phyloP scores from a whole-genome alignment of 345 rosid species.

The Abelmoschus esculentus region DNA sequence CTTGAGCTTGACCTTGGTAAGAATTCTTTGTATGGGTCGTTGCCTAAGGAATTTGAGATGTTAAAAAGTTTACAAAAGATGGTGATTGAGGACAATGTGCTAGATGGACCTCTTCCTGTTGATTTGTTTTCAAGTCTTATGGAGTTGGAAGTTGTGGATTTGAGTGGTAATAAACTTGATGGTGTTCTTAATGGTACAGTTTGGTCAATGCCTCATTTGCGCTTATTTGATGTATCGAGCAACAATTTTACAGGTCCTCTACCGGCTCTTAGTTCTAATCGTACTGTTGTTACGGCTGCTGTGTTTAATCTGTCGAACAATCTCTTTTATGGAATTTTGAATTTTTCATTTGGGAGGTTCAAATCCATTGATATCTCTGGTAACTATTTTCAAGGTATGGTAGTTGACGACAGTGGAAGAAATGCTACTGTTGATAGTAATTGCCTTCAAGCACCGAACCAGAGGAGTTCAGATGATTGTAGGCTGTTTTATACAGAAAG shows the following conservation, averaged over 20 bases:
- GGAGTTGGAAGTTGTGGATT: slow-evolving; percentile 31
- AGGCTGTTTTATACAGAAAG: slow-evolving; percentile 36
- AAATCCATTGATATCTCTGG: slow-evolving; percentile 49
- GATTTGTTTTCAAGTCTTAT: slow-evolving; percentile 34
- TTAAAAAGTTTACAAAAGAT: slow-evolving; percentile 36
- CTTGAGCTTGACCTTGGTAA: slow-evolving; percentile 51
- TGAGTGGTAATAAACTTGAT: slow-evolving; percentile 39
- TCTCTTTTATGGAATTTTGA: slow-evolving; percentile 56
- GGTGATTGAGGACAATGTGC: slow-evolving; percentile 34
- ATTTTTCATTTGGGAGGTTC: slow-evolving; percentile 34
- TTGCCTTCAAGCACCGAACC: slow-evolving; percentile 49
- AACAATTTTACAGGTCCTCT: slow-evolving; percentile 52
- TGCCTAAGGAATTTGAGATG: slow-evolving; percentile 36
- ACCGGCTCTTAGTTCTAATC: slow-evolving; percentile 23
- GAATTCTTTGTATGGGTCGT: slow-evolving; percentile 34
- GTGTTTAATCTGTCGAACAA: slow-evolving; percentile 62
- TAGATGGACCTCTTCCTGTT: slow-evolving; percentile 29
- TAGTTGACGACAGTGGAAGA: slow-evolving; percentile 24
- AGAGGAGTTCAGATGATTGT: slow-evolving; percentile 46
- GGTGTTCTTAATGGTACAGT: slow-evolving; percentile 40
- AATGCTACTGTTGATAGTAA: slow-evolving; percentile 41
- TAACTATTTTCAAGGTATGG: slow-evolving; percentile 73
- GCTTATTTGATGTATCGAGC: slow-evolving; percentile 48
- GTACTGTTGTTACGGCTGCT: slow-evolving; percentile 22
- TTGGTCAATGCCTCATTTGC: slow-evolving; percentile 31